Base-by-base conservation (phyloP, 2,329 filamentous ascomycete genomes). In the Fusarium protoensiforme region DNA sequence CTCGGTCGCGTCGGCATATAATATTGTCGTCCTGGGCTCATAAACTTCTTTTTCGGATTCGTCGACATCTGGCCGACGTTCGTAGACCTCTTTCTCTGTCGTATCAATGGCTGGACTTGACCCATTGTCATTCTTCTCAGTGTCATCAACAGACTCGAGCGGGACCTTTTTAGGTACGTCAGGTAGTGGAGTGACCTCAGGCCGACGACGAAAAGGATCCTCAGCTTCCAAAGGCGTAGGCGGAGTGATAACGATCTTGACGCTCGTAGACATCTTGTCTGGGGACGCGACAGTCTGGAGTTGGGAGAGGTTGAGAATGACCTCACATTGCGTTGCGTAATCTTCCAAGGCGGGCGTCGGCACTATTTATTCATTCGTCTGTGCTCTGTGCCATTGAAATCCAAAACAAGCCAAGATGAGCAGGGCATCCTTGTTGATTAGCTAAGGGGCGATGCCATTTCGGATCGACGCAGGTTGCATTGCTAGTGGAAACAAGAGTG, bases 211-310 rank as follows among this genome's bases (percentile, higher is more conserved):
- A 64, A 31, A 24, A n/a, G n/a, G 0, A 74, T 64, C 41, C 11
- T 48, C 43, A n/a, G 43, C 43, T 8, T 48, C 43, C 24, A 48
- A 48, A 8, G 73, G 73, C 16, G 73, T 75, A 0, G 73, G 67
- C 13, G 73, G 73, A 0, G 73, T 75, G 20, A 75, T n/a, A 2
- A 72, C 61, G 20, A 75, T 75, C n/a, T 65, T 43, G 35, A 75
- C 73, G 29, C 36, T 20, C 16, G 9, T 10, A 33, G 43, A 48
- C 43, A 7, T 48, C 24, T 5, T 14, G 48, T 4, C 41, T 27
- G 11, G 33, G n/a, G 4, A n/a, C 9, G n/a, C 48, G 10, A 29
- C 7, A 7, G 13, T n/a, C n/a, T n/a, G n/a, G n/a, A 24, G 5
- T 18, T 61, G 11, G 27, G 9, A 48, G 24, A 48, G 7, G 43